Conservation (phyloP, 1,284 basidiomycete genomes). For the Baeospora myosura region DNA sequence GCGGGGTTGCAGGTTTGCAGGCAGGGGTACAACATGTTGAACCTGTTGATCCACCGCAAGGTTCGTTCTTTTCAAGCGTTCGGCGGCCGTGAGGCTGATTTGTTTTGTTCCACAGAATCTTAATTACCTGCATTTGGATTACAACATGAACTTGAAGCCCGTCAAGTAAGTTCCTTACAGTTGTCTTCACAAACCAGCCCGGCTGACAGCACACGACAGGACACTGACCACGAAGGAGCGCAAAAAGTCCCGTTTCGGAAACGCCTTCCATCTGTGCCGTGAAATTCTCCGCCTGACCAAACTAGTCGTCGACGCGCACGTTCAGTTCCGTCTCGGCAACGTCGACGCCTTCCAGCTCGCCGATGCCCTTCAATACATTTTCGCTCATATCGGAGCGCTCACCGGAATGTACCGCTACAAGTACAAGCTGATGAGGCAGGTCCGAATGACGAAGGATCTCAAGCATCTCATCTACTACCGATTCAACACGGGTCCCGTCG, state of each 20-base stretch:
- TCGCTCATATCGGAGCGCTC: slow-evolving; percentile 94
- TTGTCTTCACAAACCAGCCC: neutral
- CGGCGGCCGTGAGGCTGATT: slow-evolving; percentile 11
- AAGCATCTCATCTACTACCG: slow-evolving; percentile 98
- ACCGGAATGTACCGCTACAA: slow-evolving; percentile 99
- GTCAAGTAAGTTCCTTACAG: slow-evolving; percentile 67
- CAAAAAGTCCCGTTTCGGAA: slow-evolving; percentile 99
- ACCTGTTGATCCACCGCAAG: slow-evolving; percentile 97
- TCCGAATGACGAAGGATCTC: slow-evolving; percentile 98
- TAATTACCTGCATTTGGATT: slow-evolving; percentile 91
- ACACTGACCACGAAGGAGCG: slow-evolving; percentile 99
- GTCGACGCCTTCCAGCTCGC: slow-evolving; percentile 99
- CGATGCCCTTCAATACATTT: slow-evolving; percentile 97
- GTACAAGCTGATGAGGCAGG: slow-evolving; percentile 99
- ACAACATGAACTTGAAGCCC: slow-evolving; percentile 95
- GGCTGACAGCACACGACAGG: slow-evolving; percentile 35
- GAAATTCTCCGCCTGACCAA: slow-evolving; percentile 97
- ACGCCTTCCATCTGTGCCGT: slow-evolving; percentile 96
- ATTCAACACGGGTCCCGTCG: slow-evolving; percentile 99
- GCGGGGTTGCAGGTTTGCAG: slow-evolving; percentile 97
- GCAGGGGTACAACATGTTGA: slow-evolving; percentile 99
- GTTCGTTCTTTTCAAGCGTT: slow-evolving; percentile 27
- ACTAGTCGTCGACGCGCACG: slow-evolving; percentile 97
- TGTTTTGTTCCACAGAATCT: slow-evolving; percentile 58
- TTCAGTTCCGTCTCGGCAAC: slow-evolving; percentile 97